Conservation (phyloP, 352 stramenopile genomes). For the Phytophthora crassamura region DNA sequence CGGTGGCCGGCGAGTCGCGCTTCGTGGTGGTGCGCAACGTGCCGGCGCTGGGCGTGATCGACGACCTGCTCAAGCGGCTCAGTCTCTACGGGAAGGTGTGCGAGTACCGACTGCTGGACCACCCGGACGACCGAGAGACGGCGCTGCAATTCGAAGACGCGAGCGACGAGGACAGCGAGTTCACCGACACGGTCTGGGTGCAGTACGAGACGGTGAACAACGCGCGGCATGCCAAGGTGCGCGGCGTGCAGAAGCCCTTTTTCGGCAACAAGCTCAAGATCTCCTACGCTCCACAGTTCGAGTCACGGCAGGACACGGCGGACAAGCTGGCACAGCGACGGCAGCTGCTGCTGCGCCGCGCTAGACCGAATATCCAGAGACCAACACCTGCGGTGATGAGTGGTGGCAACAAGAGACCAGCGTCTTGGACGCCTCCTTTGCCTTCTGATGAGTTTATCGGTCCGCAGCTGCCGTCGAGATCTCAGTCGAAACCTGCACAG, state of each 20-base stretch:
- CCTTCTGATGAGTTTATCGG: conserved; percentile 47
- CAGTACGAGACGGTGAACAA: conserved; percentile 83
- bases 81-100: conserved; percentile 61
- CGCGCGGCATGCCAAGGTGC: conserved; percentile 69
- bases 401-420: conserved; percentile 4
- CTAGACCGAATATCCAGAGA: conserved; percentile 12
- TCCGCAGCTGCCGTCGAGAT: conserved; percentile 40
- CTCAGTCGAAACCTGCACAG: conserved; percentile 6
- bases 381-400: neutral
- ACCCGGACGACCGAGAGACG: conserved; percentile 46
- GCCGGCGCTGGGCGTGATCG: conserved; percentile 58
- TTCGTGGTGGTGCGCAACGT: conserved; percentile 72
- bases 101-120: conserved; percentile 60
- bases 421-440: conserved; percentile 6
- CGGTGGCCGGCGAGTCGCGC: conserved; percentile 62
- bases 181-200: conserved; percentile 73
- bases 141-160: conserved; percentile 28
- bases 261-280: conserved; percentile 70
- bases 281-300: conserved; percentile 68
- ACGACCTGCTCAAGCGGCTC: conserved; percentile 61
- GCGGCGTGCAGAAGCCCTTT: conserved; percentile 66
- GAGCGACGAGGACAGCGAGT: conserved; percentile 36
- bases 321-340: conserved; percentile 65
- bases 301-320: conserved; percentile 65
- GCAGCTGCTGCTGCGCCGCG: conserved; percentile 55